Percentiles rank a stretch among this genome's conserved stretches.
Evolutionary conservation across 768 basidiomycete genomes (phyloP).

Genomic region (Candolleomyces aberdarensis): DNA sequence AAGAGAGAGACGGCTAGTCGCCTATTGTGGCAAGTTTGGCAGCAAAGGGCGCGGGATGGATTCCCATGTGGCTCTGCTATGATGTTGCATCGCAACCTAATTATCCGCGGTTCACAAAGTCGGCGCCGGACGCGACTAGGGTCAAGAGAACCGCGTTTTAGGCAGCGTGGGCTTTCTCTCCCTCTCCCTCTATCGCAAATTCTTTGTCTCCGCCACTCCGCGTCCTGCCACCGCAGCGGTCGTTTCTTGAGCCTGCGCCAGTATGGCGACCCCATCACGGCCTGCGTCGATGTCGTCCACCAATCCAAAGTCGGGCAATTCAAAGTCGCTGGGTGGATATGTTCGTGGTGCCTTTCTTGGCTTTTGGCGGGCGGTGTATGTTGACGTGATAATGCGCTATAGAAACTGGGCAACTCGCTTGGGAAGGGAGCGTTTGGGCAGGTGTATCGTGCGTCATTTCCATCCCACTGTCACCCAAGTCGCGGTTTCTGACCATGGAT

Average conservation of each 20-base stretch:
- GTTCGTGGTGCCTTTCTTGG: constrained; percentile 32
- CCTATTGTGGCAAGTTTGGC: constrained; percentile 18
- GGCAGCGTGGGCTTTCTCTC: constrained; percentile 4
- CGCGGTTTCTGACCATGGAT: not conserved
- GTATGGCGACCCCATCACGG: constrained; percentile 39
- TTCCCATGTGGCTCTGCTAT: constrained; percentile 10
- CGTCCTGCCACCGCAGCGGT: not conserved
- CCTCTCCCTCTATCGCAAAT: constrained; percentile 9
- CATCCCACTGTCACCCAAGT: not conserved
- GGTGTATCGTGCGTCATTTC: constrained; percentile 79
- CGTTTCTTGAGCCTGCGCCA: too few species aligned
- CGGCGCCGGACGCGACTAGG: constrained; percentile 47
- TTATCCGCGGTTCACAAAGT: constrained; percentile 25
- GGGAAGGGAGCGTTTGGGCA: constrained; percentile 97
- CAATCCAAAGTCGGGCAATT: constrained; percentile 30
- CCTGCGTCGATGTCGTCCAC: constrained; percentile 33
- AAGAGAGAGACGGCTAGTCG: not conserved
- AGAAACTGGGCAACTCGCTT: constrained; percentile 97
- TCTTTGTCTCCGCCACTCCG: not conserved
- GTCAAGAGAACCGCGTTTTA: constrained; percentile 20
- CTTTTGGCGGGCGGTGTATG: not conserved
- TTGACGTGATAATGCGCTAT: constrained; percentile 11
- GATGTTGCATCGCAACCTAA: constrained; percentile 14
- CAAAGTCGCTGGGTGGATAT: constrained; percentile 65
- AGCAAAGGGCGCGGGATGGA: constrained; percentile 3